These are phyloP conservation scores for Panellus pusillus DNA, from an alignment of 768 basidiomycete species.

Conservation along the genomic window DNA sequence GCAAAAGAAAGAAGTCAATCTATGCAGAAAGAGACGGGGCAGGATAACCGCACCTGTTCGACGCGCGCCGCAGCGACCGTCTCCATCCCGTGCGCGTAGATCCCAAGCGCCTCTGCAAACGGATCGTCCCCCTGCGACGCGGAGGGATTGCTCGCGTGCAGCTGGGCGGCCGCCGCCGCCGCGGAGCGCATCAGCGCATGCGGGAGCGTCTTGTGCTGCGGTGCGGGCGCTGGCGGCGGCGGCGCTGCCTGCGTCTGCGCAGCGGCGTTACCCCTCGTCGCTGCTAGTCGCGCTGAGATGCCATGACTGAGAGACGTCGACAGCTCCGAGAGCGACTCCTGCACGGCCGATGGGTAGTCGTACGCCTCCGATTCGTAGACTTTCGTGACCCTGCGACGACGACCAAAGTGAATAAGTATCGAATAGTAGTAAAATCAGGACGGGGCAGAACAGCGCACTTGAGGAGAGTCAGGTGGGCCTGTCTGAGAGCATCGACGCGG, in stretches of 20 bases:
- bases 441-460: conserved; percentile 50
- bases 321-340: conserved; percentile 78
- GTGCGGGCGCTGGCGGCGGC: conserved; percentile 53
- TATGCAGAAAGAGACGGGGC: too few species aligned
- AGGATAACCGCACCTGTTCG: conserved; percentile 43
- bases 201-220: conserved; percentile 95
- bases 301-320: conserved; percentile 70
- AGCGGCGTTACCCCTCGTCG: conserved; percentile 81
- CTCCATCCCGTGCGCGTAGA: conserved; percentile 83
- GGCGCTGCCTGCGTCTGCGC: conserved; percentile 43
- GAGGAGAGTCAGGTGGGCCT: conserved; percentile 73
- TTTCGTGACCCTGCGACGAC: conserved; percentile 74
- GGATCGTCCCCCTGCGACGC: conserved; percentile 50
- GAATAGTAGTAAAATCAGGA: neutral
- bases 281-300: conserved; percentile 76
- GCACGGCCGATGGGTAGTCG: conserved; percentile 88
- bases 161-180: conserved; percentile 49
- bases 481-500: conserved; percentile 88
- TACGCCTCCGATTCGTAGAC: conserved; percentile 89
- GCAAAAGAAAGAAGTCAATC: too few species aligned
- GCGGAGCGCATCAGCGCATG: conserved; percentile 90
- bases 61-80: conserved; percentile 76
- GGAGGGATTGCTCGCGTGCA: conserved; percentile 44
- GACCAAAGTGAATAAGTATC: neutral
- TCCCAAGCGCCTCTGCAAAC: conserved; percentile 69